Evolutionary conservation across 1,139 yeast species (phyloP), one percentile per base, ranked within the genome.

Genomic region (Candida glucosophila): DNA sequence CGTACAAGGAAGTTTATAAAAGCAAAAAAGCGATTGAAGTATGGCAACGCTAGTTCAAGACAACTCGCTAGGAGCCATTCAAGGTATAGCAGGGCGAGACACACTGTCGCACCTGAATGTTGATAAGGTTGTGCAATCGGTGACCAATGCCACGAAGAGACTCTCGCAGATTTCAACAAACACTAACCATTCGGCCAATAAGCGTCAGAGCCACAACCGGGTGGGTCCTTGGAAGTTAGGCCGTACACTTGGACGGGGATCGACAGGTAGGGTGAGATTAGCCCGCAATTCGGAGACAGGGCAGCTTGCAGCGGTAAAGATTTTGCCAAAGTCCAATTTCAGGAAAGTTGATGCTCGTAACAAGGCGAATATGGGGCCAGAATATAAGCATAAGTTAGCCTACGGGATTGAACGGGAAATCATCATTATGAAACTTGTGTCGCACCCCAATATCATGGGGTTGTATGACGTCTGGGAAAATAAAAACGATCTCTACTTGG

Each of bases 211-310:
- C 30, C 73, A 78, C 49, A 72, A 79, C 51, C 77, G 75, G 35
- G 80, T 85, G 25, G 99, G 99, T 1, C 97, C 98, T 3, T 90
- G 99, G 99, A 79, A 83, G 48, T 59, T 90, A 18, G 98, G 98
- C 9, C 69, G 92, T 38, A 88, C 98, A 3, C 60, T 90, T 24
- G 99, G 99, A 14, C 70, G 93, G 33, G 99, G 99, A 7, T 79
- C 94, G 14, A 83, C 95, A 2, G 97, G 98, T 15, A 69, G 96
- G 36, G 99, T 90, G 13, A 66, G 95, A 31, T 64, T 90, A 29
- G 98, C 98, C 5, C 80, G 85, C 41, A 92, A 90, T 48, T 70
- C 76, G 21, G 68, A 69, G 32, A 79, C 93, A 1, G 92, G 93
- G 28, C 80, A 85, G 53, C 68, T 85, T 30, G 98, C 98, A 1